These are phyloP conservation scores for Suhomyces pyralidae DNA, from an alignment of 805 yeast species.

Conservation along the genomic window DNA sequence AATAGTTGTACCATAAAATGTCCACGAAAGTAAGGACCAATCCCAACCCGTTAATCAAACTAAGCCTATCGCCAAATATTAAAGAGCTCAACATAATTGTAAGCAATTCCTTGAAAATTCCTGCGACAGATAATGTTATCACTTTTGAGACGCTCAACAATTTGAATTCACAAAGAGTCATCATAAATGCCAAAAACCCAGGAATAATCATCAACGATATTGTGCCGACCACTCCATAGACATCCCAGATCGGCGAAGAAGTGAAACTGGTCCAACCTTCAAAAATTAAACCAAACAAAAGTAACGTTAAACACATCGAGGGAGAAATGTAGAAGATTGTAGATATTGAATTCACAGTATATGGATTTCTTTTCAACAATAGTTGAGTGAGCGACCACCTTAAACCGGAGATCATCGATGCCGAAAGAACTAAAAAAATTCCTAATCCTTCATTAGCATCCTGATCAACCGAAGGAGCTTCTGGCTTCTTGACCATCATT, in stretches of 20 bases:
- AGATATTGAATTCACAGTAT: conserved; percentile 71
- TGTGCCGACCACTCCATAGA: conserved; percentile 56
- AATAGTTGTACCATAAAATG: conserved; percentile 79
- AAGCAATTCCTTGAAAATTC: conserved; percentile 86
- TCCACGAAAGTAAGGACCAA: conserved; percentile 71
- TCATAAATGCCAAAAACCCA: conserved; percentile 80
- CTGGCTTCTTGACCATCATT: conserved; percentile 67
- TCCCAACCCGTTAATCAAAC: conserved; percentile 68
- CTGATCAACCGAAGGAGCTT: conserved; percentile 13
- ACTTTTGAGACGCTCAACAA: conserved; percentile 80
- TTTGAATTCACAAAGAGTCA: conserved; percentile 87
- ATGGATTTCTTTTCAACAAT: conserved; percentile 56
- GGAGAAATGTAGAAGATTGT: conserved; percentile 87
- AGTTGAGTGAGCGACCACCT: conserved; percentile 95
- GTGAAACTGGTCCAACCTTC: conserved; percentile 65
- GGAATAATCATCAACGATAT: conserved; percentile 66
- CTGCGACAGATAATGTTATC: conserved; percentile 83
- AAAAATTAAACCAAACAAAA: conserved; percentile 58
- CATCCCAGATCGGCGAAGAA: conserved; percentile 58
- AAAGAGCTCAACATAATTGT: conserved; percentile 71
- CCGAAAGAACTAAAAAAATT: conserved; percentile 66
- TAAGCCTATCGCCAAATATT: conserved; percentile 71
- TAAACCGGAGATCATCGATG: conserved; percentile 81
- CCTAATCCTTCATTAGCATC: conserved; percentile 46
- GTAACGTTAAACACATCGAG: conserved; percentile 64